Evolutionary conservation across 805 yeast genomes (phyloP).

Genomic region (Cyberlindnera saturnus): DNA sequence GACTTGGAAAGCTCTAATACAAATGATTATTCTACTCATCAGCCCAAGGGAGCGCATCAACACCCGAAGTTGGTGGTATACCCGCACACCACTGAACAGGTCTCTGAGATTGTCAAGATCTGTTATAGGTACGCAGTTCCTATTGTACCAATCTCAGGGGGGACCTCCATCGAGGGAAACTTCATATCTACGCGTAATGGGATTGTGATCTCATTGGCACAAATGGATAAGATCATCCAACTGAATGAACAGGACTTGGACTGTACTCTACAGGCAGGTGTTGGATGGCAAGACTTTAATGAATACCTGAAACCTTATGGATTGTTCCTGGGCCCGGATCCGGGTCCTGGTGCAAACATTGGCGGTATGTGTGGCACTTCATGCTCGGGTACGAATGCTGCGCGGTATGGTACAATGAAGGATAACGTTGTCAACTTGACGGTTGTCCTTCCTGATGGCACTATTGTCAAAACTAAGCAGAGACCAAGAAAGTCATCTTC

Average conservation of each 20-base stretch:
- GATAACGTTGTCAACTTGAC: constrained; percentile 63
- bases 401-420: constrained; percentile 73
- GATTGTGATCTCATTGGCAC: constrained; percentile 52
- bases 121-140: constrained; percentile 49
- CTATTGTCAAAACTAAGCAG: constrained; percentile 60
- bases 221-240: constrained; percentile 50
- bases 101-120: constrained; percentile 45
- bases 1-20: constrained; percentile 40
- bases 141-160: constrained; percentile 57
- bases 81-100: constrained; percentile 51
- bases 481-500: constrained; percentile 64
- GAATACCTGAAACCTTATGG: constrained; percentile 40
- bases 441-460: constrained; percentile 74
- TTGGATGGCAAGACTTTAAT: constrained; percentile 68
- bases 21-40: constrained; percentile 44
- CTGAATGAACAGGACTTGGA: constrained; percentile 62
- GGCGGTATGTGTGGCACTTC: constrained; percentile 77
- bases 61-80: constrained; percentile 44
- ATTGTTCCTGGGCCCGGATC: constrained; percentile 65
- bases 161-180: constrained; percentile 63
- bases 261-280: constrained; percentile 66
- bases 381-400: constrained; percentile 75
- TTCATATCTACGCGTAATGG: constrained; percentile 55
- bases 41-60: constrained; percentile 32
- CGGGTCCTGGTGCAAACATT: constrained; percentile 72